Percentiles rank a stretch among this genome's conserved stretches.
Conservation (phyloP, 331 rosid species). For the Ulmus americana region DNA sequence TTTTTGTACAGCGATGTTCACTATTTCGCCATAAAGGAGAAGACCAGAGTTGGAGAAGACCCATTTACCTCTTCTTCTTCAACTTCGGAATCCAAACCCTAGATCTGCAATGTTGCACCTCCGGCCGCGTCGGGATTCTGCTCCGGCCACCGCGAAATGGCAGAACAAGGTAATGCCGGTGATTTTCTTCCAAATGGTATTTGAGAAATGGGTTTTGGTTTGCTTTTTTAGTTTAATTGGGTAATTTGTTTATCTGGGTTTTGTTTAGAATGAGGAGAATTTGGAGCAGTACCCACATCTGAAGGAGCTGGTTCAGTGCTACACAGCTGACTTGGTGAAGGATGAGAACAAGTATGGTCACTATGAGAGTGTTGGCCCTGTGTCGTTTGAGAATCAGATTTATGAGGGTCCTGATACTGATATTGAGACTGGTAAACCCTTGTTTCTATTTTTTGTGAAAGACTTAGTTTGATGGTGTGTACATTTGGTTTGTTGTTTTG, state of each 20-base stretch:
- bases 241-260: conserved; percentile 11
- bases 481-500: conserved; percentile 7
- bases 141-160: conserved; percentile 81
- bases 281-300: conserved; percentile 98
- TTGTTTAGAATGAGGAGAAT: conserved; percentile 78
- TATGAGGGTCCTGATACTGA: conserved; percentile 98
- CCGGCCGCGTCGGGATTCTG: conserved; percentile 86
- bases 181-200: background rate
- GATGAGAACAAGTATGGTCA: conserved; percentile 94
- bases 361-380: conserved; percentile 62
- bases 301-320: conserved; percentile 86
- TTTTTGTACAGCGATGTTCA: conserved; percentile 1
- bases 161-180: conserved; percentile 63
- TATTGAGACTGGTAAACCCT: conserved; percentile 71
- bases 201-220: background rate
- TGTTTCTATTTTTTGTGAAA: background rate
- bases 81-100: conserved; percentile 43
- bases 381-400: conserved; percentile 77
- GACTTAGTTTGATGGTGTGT: background rate
- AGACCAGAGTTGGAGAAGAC: conserved; percentile 15
- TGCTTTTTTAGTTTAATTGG: background rate
- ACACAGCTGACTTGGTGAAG: conserved; percentile 91
- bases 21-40: conserved; percentile 3
- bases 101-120: conserved; percentile 93
- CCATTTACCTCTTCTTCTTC: conserved; percentile 7